Evolutionary conservation across 2,329 filamentous ascomycete species (phyloP), one percentile per base, ranked within the genome.

Genomic region (Hymenoscyphus albidus): DNA sequence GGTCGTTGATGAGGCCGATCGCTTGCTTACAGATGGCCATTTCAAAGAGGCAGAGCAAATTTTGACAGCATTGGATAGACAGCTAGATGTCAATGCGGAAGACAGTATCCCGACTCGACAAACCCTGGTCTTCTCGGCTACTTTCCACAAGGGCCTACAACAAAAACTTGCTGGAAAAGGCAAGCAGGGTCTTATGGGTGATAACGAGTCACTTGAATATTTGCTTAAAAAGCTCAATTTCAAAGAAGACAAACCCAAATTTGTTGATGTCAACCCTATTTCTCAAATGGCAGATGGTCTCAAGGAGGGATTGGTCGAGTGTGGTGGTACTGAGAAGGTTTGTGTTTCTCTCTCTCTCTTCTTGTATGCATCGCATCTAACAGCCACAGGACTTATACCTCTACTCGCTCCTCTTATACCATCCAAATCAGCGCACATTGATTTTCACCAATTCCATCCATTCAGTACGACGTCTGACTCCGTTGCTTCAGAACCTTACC

Each of bases 381-480:
- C 35, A 5, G 27, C 6, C 18, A 14, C 35, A 91, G 85, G 95
- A 99, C 76, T 86, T 99, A 10, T 98, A 94, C 70, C 88, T 98
- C 51, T 99, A 99, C 78, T 85, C 93, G 0, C 82, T 97, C 9
- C 83, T 98, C 0, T 83, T 97, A 2, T 86, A 96, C 64, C 90
- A 97, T 74, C 88, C 91, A 1, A 88, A 88, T 58, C 85, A 88
- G 44, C 90, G 93, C 39, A 93, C 92, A 0, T 82, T 99, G 2
- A 87, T 99, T 58, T 99, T 99, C 76, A 93, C 93, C 35, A 99
- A 99, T 79, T 97, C 93, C 56, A 97, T 99, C 76, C 91, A 91
- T 61, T 90, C 94, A 2, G 94, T 97, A 61, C 89, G 93, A 56
- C 91, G 95, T 44, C 81, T 99, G 13, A 88, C 89, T 0, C 92